These are phyloP conservation scores for Exophiala phaeomuriformis DNA, from an alignment of 2,329 filamentous ascomycete genomes.

Conservation along the genomic window DNA sequence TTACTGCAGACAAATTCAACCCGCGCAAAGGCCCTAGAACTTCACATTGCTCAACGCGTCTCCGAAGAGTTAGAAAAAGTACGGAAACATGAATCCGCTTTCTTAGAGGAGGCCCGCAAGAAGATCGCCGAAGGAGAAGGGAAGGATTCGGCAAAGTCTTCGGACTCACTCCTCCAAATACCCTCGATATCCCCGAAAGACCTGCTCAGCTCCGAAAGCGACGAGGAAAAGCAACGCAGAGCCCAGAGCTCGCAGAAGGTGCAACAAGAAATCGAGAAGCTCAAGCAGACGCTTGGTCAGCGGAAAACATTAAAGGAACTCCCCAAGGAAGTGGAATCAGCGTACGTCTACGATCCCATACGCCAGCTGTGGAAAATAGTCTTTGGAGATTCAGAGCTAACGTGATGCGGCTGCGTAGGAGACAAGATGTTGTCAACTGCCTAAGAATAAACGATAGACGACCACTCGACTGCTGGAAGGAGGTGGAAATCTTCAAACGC, in stretches of 20 bases:
- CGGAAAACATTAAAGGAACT: constrained; percentile 55
- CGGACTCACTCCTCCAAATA: constrained; percentile 26
- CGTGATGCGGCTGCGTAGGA: constrained; percentile 29
- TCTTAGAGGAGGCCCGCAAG: constrained; percentile 62
- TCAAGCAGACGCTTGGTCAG: constrained; percentile 46
- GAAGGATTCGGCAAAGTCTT: neutral
- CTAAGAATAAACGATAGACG: constrained; percentile 75
- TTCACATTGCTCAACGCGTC: constrained; percentile 82
- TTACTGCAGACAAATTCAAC: constrained; percentile 73
- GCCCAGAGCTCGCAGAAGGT: constrained; percentile 38
- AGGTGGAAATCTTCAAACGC: constrained; percentile 83
- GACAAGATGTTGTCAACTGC: constrained; percentile 69
- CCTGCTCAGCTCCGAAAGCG: constrained; percentile 16
- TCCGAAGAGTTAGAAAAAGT: constrained; percentile 76
- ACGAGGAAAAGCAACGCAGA: constrained; percentile 20
- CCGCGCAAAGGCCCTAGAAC: constrained; percentile 73
- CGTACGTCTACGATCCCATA: constrained; percentile 31
- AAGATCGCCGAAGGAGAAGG: constrained; percentile 38
- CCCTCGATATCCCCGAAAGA: constrained; percentile 42
- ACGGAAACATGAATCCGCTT: constrained; percentile 60
- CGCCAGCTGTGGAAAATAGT: neutral
- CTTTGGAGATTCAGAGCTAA: constrained; percentile 1
- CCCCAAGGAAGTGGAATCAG: constrained; percentile 64
- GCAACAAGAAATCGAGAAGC: constrained; percentile 50
- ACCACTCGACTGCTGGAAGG: constrained; percentile 88